Evolutionary conservation across 768 basidiomycete genomes (phyloP).

Genomic region (Cyathus striatus): DNA sequence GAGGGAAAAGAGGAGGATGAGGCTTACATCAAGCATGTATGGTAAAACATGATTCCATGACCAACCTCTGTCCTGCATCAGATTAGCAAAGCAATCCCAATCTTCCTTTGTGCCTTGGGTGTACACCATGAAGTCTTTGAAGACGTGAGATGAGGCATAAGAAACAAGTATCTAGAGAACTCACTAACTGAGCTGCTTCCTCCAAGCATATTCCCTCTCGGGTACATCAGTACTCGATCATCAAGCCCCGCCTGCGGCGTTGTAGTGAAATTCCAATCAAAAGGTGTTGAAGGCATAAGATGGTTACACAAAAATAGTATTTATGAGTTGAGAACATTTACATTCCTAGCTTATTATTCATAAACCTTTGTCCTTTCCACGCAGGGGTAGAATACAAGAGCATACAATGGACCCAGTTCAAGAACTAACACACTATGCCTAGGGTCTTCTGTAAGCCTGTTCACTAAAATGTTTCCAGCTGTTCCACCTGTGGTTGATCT

Average conservation of each 20-base stretch:
- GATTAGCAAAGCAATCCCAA: no score
- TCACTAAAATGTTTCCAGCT: conserved; percentile 13
- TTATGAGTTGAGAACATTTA: conserved; percentile 5
- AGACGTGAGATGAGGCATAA: no score
- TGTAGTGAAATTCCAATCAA: conserved; percentile 22
- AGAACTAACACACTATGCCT: conserved; percentile 6
- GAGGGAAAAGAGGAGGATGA: no score
- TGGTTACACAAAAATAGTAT: conserved; percentile 8
- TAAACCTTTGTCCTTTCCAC: no score
- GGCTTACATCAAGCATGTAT: no score
- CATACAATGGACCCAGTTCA: conserved; percentile 10
- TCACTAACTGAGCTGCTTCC: conserved; percentile 16
- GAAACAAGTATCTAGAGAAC: no score
- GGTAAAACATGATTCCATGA: no score
- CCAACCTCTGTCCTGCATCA: no score
- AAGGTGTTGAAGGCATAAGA: conserved; percentile 5
- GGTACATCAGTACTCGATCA: conserved; percentile 12
- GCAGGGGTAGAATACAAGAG: no score
- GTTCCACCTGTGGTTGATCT: conserved; percentile 8
- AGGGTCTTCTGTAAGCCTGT: conserved; percentile 9
- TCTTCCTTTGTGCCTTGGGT: no score
- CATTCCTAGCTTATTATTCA: conserved; percentile 4
- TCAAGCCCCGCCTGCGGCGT: conserved; percentile 15
- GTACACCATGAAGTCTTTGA: no score
- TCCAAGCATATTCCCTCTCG: conserved; percentile 18